phyloP scores from a whole-genome alignment of 306 rosid genomes.

The Quercus agrifolia region DNA sequence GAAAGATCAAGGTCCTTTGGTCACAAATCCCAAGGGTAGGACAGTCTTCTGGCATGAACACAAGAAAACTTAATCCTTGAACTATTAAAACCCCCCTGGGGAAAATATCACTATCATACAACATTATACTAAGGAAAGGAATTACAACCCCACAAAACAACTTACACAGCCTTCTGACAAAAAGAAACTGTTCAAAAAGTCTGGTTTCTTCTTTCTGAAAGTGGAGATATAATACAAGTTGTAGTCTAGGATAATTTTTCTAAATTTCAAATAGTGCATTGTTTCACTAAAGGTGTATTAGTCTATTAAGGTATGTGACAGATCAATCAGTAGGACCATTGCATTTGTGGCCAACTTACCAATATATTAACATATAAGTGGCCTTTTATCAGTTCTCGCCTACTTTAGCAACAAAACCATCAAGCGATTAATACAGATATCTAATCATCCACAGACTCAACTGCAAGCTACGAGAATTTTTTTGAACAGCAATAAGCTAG shows the following conservation, averaged over 20 bases:
- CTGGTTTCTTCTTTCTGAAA: conserved; percentile 16
- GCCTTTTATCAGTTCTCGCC: conserved; percentile 44
- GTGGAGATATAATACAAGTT: conserved; percentile 8
- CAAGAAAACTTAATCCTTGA: not conserved
- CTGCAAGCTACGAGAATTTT: conserved; percentile 1
- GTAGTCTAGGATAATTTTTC: conserved; percentile 5
- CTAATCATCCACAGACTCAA: conserved; percentile 12
- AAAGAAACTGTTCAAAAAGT: conserved; percentile 20
- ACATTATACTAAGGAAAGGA: conserved; percentile 1
- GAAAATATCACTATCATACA: not conserved
- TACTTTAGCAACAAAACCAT: conserved; percentile 21
- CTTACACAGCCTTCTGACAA: not conserved
- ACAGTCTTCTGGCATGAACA: not conserved
- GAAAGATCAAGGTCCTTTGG: not conserved
- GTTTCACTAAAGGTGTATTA: conserved; percentile 19
- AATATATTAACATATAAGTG: conserved; percentile 35
- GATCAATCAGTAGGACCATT: conserved; percentile 55
- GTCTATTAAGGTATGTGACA: conserved; percentile 31
- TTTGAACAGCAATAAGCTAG: not conserved
- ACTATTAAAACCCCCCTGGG: not conserved
- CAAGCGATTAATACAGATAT: conserved; percentile 13
- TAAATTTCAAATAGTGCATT: conserved; percentile 1
- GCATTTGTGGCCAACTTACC: conserved; percentile 51
- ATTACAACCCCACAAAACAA: conserved; percentile 24
- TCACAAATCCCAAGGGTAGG: not conserved